These are phyloP conservation scores for Aspergillus fischeri DNA, from an alignment of 2,329 filamentous ascomycete genomes.

Conservation along the genomic window DNA sequence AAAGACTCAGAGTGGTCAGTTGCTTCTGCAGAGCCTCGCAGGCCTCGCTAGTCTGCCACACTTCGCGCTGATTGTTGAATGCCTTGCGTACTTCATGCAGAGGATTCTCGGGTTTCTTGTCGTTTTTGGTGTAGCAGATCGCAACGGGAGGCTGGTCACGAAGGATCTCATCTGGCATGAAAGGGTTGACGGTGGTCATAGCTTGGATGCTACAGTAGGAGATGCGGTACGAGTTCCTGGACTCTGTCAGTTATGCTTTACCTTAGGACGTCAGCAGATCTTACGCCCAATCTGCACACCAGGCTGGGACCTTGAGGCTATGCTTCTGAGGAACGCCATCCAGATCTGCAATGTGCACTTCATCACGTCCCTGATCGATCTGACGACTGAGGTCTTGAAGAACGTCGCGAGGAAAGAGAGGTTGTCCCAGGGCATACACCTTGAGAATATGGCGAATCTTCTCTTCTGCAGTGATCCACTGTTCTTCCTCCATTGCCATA, in stretches of 20 bases:
- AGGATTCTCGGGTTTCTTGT: not conserved
- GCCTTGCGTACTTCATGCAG: conserved; percentile 5
- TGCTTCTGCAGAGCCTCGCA: conserved; percentile 10
- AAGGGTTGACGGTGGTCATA: conserved; percentile 10
- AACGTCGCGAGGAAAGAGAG: conserved; percentile 19
- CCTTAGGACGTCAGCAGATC: not conserved
- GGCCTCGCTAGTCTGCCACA: conserved; percentile 19
- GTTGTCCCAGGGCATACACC: conserved; percentile 16
- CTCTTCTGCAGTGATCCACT: conserved; percentile 6
- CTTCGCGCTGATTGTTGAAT: conserved; percentile 9
- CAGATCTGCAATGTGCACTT: conserved; percentile 14
- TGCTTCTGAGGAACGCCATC: conserved; percentile 13
- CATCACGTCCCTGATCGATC: conserved; percentile 13
- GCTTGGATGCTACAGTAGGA: conserved; percentile 17
- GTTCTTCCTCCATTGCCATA: conserved; percentile 6
- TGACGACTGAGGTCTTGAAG: conserved; percentile 15
- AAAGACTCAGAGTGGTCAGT: conserved; percentile 5
- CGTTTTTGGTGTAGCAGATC: conserved; percentile 12
- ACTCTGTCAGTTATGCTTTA: not conserved
- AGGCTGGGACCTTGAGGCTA: conserved; percentile 13
- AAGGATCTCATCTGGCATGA: conserved; percentile 10
- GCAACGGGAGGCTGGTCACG: conserved; percentile 12
- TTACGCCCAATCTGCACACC: conserved; percentile 16
- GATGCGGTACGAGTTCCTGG: conserved; percentile 17
- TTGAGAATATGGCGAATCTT: conserved; percentile 14